Evolutionary conservation across 306 rosid species (phyloP), one percentile per base, ranked within the genome.

Genomic region (Casuarina cunninghamiana): DNA sequence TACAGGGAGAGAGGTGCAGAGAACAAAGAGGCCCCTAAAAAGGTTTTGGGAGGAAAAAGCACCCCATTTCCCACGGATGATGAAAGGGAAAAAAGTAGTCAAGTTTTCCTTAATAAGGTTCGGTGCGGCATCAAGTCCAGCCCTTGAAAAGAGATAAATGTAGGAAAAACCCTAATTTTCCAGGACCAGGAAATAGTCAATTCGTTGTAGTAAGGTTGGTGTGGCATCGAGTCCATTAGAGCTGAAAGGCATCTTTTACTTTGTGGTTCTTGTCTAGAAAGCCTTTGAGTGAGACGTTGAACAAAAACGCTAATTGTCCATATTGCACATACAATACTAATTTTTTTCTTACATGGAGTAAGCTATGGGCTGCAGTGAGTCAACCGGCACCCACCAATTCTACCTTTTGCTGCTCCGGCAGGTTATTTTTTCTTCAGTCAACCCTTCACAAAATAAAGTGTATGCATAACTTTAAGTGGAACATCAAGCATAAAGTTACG

Each of bases 181-280:
- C 13, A 21, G 46, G 37, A 57, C 9, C 6, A 32, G 32, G 49
- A 65, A 74, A 54, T 75, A 57, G 71, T 0, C 32, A 53, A 10
- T 7, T 26, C 58, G 15, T 63, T 76, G 17, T 61, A 39, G 66
- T n/a, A 75, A 46, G 53, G 57, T 77, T 81, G 82, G 81, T 89
- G 86, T 83, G 88, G 85, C 85, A 82, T 78, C 84, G 82, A 83
- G 85, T 90, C 88, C 80, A 73, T 55, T 81, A 75, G 84, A 85
- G 35, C 84, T 57, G 68, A 84, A 74, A 80, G 87, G 82, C 83
- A 85, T 79, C 89, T 83, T 86, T 84, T 81, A 86, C 87, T 87
- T 73, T 86, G 84, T 6, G 81, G 67, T 73, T 45, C 16, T 79
- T 77, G 83, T 79, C 78, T 55, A 9, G 53, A 39, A 75, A 2